Evolutionary conservation across 164 flowering plant species (phyloP).

Genomic region (Chimonanthus praecox): DNA sequence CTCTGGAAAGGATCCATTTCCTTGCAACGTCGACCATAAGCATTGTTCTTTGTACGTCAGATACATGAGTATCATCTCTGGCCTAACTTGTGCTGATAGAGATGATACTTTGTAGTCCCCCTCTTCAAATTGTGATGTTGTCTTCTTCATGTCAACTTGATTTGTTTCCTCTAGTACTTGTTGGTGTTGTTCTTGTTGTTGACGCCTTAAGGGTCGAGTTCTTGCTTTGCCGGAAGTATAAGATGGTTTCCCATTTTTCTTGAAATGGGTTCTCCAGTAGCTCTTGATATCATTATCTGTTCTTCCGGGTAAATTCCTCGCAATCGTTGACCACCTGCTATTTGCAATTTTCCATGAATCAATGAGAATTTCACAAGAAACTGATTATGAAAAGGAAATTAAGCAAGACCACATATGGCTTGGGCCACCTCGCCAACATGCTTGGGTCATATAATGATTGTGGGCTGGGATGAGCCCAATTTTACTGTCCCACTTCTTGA

Average conservation of each 20-base stretch:
- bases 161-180: conserved; percentile 20
- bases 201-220: conserved; percentile 2
- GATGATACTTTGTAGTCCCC: conserved; percentile 11
- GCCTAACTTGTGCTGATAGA: conserved; percentile 12
- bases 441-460: no score
- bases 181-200: conserved; percentile 24
- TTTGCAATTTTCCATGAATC: neutral
- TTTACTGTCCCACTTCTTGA: neutral
- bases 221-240: neutral
- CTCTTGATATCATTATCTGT: conserved; percentile 17
- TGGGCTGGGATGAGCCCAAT: neutral
- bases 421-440: neutral
- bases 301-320: conserved; percentile 12
- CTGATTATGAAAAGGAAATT: neutral
- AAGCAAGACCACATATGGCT: neutral
- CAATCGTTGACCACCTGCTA: conserved; percentile 11
- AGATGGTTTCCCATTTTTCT: conserved; percentile 5
- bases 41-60: conserved; percentile 27
- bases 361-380: neutral
- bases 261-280: conserved; percentile 17
- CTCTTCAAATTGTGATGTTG: conserved; percentile 36
- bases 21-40: conserved; percentile 18
- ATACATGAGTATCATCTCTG: conserved; percentile 17
- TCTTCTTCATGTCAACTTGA: conserved; percentile 31
- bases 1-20: conserved; percentile 15